These are phyloP conservation scores for Lepidium campestre DNA, from an alignment of 441 rosid species.

Conservation along the genomic window DNA sequence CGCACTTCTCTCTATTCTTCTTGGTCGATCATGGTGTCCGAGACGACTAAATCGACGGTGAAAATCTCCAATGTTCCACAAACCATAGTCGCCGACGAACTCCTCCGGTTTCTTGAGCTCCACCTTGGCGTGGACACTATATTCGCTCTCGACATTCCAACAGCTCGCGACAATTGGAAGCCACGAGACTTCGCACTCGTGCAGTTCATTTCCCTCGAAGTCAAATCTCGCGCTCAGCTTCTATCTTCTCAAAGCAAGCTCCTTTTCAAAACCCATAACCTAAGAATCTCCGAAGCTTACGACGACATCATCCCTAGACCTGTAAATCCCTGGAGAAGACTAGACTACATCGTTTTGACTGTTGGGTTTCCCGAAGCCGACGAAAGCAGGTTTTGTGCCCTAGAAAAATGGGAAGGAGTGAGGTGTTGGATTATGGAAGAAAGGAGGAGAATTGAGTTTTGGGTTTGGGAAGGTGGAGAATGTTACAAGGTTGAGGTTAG, in stretches of 20 bases:
- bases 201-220: slow-evolving; percentile 61
- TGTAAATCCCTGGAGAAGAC: slow-evolving; percentile 29
- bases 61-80: slow-evolving; percentile 58
- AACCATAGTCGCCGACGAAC: slow-evolving; percentile 57
- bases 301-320: slow-evolving; percentile 77
- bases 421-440: slow-evolving; percentile 86
- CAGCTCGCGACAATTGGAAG: slow-evolving; percentile 68
- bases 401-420: slow-evolving; percentile 62
- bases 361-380: slow-evolving; percentile 50
- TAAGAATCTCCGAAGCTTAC: slow-evolving; percentile 47
- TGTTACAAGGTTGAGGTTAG: slow-evolving; percentile 60
- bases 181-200: slow-evolving; percentile 75
- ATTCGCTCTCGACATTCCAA: slow-evolving; percentile 67
- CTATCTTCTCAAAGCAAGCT: slow-evolving; percentile 47
- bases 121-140: slow-evolving; percentile 60
- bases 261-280: slow-evolving; percentile 41
- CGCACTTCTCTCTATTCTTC: neutral
- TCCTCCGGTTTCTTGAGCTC: slow-evolving; percentile 54
- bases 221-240: slow-evolving; percentile 34
- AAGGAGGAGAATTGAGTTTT: slow-evolving; percentile 63
- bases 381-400: slow-evolving; percentile 35
- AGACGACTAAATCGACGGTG: slow-evolving; percentile 44
- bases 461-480: slow-evolving; percentile 45
- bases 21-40: slow-evolving; percentile 13
- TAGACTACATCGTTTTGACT: slow-evolving; percentile 41